Base-by-base conservation (phyloP, 352 stramenopile genomes). In the Phytophthora nicotianae region DNA sequence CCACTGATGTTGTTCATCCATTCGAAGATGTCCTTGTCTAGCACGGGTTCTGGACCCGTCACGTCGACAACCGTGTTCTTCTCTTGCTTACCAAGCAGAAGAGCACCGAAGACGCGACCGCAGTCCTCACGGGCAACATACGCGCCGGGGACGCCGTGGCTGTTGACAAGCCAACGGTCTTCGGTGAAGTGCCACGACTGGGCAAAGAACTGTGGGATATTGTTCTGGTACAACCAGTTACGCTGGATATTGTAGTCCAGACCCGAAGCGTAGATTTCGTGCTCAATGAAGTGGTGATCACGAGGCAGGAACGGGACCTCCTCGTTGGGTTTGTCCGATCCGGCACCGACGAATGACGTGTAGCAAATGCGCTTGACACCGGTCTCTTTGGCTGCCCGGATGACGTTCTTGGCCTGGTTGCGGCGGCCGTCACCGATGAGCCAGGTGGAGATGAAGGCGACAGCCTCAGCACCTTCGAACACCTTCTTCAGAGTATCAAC, bases 231-330 rank as follows among this genome's bases (percentile, higher is more conserved):
- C 42, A 78, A 21, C 21, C 35, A 78, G 46, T 78, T 72, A 33
- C 70, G 70, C n/a, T 78, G 70, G 50, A 78, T 76, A 46, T 69
- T 76, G 59, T 66, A 77, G 20, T 65, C 49, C 6, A 77, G 55
- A 4, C 68, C 68, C 3, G 53, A 76, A 5, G 42, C 33, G 14
- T 64, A 40, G 23, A 43, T 57, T 37, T 54, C 35, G 6, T 72
- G 46, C 49, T 76, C 62, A 0, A 58, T 42, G 14, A 67, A 69
- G 17, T 72, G 62, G 51, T 76, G 63, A 47, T 76, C 68, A 5
- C 41, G 63, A 2, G 63, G 68, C 19, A 76, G 47, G 57, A 76
- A 76, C 19, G 68, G 68, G 14, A 76, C 54, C 48, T 76, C 60
- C 10, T 74, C 41, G 20, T 70, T 54, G 9, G 52, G 61, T 20